Evolutionary conservation across 257 asterid genomes (phyloP).

Genomic region (Forsythia suspensa): DNA sequence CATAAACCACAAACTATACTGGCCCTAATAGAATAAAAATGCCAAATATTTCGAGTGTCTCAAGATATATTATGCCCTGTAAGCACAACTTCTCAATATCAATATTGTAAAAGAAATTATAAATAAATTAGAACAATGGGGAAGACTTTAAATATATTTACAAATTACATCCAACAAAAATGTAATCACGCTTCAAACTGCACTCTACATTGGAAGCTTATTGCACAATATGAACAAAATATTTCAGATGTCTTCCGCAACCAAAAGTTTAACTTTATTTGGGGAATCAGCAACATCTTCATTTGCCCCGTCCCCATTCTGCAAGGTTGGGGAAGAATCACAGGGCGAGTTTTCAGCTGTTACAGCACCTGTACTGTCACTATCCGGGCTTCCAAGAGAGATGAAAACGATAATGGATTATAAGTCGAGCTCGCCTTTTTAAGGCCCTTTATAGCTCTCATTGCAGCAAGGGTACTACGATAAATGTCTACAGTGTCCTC

Average conservation of each 20-base stretch:
- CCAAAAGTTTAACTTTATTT: slow-evolving; percentile 22
- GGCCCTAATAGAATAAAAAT: too few species aligned
- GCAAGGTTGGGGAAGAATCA: slow-evolving; percentile 33
- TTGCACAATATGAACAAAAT: background rate
- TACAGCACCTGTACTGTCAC: slow-evolving; percentile 48
- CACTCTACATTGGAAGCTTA: background rate
- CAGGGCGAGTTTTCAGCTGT: slow-evolving; percentile 68
- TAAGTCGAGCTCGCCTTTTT: slow-evolving; percentile 68
- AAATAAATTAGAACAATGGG: background rate
- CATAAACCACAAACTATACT: too few species aligned
- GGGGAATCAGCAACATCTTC: slow-evolving; percentile 26
- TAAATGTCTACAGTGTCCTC: slow-evolving; percentile 65
- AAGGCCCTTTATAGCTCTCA: slow-evolving; percentile 71
- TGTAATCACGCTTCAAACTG: background rate
- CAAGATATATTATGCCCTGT: background rate
- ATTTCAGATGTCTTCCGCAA: background rate
- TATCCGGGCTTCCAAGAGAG: slow-evolving; percentile 55
- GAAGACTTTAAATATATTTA: background rate
- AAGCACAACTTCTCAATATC: background rate
- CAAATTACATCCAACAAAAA: background rate
- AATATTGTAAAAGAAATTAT: background rate
- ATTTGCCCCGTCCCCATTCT: slow-evolving; percentile 41
- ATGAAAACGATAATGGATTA: slow-evolving; percentile 71
- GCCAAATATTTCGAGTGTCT: too few species aligned
- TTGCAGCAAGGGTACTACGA: slow-evolving; percentile 74